Conservation (phyloP, 495 filamentous ascomycete genomes). For the Annulohypoxylon stygium region DNA sequence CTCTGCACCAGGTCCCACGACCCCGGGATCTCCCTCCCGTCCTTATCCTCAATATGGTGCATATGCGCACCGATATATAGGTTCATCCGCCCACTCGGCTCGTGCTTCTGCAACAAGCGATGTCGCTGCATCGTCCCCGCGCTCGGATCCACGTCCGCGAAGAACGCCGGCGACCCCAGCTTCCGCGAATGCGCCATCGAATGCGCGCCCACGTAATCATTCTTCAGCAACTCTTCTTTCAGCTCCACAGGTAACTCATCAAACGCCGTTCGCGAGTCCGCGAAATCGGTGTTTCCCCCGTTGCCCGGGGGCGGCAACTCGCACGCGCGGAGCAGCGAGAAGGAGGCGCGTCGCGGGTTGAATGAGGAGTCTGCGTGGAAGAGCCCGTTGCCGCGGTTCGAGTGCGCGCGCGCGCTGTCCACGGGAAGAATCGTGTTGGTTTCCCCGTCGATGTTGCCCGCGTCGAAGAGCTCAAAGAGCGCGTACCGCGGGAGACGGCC, state of each 20-base stretch:
- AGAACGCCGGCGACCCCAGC: slow-evolving; percentile 64
- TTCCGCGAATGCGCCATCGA: slow-evolving; percentile 68
- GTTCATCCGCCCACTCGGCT: slow-evolving; percentile 65
- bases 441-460: slow-evolving; percentile 64
- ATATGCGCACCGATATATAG: slow-evolving; percentile 68
- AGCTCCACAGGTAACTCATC: slow-evolving; percentile 61
- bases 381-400: slow-evolving; percentile 66
- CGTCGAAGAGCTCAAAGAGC: slow-evolving; percentile 69
- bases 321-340: slow-evolving; percentile 66
- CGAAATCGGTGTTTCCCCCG: slow-evolving; percentile 70
- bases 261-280: slow-evolving; percentile 68
- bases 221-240: slow-evolving; percentile 54
- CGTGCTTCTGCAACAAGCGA: slow-evolving; percentile 65
- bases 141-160: slow-evolving; percentile 61
- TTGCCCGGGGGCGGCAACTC: slow-evolving; percentile 63
- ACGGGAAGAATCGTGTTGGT: slow-evolving; percentile 57
- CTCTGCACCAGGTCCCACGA: slow-evolving; percentile 57
- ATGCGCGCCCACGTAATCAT: slow-evolving; percentile 67
- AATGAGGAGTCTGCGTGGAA: slow-evolving; percentile 72
- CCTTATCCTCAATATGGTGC: slow-evolving; percentile 68
- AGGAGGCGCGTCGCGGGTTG: slow-evolving; percentile 69
- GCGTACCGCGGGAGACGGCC: slow-evolving; percentile 63
- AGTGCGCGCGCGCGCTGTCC: slow-evolving; percentile 56
- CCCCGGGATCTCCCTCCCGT: slow-evolving; percentile 52
- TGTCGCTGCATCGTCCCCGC: slow-evolving; percentile 63